Conservation (phyloP, 306 rosid species). For the Luffa acutangula region DNA sequence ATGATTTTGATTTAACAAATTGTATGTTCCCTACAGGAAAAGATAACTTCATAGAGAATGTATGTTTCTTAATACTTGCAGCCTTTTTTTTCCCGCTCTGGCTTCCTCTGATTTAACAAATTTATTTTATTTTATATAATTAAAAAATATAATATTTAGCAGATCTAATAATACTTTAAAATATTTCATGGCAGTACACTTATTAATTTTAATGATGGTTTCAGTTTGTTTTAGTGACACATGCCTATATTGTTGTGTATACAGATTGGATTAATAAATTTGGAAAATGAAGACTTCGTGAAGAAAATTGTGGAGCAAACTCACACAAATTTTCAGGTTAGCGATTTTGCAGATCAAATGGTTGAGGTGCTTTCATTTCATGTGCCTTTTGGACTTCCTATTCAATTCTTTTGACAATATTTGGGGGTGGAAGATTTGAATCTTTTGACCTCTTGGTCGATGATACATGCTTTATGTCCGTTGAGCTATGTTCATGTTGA, state of each 20-base stretch:
- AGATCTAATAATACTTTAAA: neutral
- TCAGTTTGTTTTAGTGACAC: neutral
- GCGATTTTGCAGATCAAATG: constrained; percentile 10
- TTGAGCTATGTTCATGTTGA: too few relatives aligned
- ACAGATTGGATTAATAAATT: constrained; percentile 82
- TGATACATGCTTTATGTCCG: too few relatives aligned
- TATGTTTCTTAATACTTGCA: neutral
- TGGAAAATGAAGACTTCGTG: constrained; percentile 73
- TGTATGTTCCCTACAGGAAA: neutral
- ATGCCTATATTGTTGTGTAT: neutral
- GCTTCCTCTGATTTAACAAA: neutral
- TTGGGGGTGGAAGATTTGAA: too few relatives aligned
- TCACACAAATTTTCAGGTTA: constrained; percentile 67
- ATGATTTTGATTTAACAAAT: neutral
- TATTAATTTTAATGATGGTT: neutral
- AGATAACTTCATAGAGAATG: neutral
- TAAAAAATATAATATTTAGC: neutral
- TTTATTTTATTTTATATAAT: too few relatives aligned
- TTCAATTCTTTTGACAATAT: neutral
- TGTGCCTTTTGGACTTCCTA: neutral
- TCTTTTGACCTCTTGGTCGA: too few relatives aligned
- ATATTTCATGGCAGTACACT: neutral
- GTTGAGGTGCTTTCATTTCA: neutral
- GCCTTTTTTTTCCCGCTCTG: neutral
- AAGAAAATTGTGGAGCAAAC: constrained; percentile 57